Conservation (phyloP, 148 eudicot species). For the Chenopodium suecicum region DNA sequence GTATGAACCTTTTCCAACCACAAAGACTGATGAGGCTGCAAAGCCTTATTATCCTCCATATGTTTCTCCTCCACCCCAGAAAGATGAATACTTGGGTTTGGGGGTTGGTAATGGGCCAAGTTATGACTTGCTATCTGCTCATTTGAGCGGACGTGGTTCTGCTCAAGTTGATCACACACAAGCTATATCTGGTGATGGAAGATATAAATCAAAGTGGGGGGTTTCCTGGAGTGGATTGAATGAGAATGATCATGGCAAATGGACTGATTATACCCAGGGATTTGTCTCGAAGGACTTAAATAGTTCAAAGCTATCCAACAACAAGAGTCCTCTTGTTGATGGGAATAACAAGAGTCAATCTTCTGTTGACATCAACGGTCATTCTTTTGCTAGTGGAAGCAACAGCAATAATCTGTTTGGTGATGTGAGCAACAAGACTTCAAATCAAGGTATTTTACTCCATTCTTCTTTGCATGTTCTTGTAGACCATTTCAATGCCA, state of each 20-base stretch:
- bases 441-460: constrained; percentile 52
- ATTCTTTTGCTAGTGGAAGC: constrained; percentile 23
- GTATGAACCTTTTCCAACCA: constrained; percentile 40
- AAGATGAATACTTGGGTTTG: constrained; percentile 39
- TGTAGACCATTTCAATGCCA: not conserved
- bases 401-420: constrained; percentile 27
- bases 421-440: constrained; percentile 27
- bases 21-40: constrained; percentile 29
- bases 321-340: constrained; percentile 27
- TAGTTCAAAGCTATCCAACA: constrained; percentile 29
- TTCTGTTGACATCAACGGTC: constrained; percentile 22
- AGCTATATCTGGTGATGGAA: constrained; percentile 38
- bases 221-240: constrained; percentile 42
- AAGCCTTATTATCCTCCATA: constrained; percentile 53
- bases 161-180: constrained; percentile 52
- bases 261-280: constrained; percentile 38
- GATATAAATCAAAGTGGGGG: constrained; percentile 48
- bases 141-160: constrained; percentile 32
- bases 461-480: not conserved
- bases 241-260: constrained; percentile 35
- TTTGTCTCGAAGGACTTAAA: constrained; percentile 37
- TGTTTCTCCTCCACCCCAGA: constrained; percentile 35
- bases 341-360: constrained; percentile 25
- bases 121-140: constrained; percentile 38
- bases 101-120: constrained; percentile 33